Percentiles rank a stretch among this genome's conserved stretches.
phyloP scores from a whole-genome alignment of 306 rosid genomes.

The Vigna radiata region DNA sequence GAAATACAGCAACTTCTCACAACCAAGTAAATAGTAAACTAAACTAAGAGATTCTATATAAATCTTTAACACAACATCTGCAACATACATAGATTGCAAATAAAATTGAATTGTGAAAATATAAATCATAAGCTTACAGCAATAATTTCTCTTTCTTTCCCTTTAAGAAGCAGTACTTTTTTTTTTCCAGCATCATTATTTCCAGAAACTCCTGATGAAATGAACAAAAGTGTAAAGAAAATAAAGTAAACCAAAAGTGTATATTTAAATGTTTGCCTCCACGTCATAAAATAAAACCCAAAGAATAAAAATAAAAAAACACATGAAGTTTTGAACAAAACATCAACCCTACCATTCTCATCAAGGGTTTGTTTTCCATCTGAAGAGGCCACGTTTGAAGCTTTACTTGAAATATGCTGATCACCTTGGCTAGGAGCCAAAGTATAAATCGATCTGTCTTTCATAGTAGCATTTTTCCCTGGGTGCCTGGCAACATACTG shows the following conservation, averaged over 20 bases:
- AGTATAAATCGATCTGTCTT: slow-evolving; percentile 58
- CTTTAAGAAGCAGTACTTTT: slow-evolving; percentile 64
- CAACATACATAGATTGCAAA: slow-evolving; percentile 7
- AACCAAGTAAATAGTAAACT: slow-evolving; percentile 3
- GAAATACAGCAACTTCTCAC: slow-evolving; percentile 20
- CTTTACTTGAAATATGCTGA: slow-evolving; percentile 57
- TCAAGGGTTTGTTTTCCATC: slow-evolving; percentile 55
- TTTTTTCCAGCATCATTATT: slow-evolving; percentile 60
- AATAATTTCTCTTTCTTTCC: slow-evolving; percentile 62
- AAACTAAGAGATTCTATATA: slow-evolving; percentile 22
- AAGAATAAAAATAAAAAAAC: neutral
- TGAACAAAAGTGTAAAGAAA: slow-evolving; percentile 20
- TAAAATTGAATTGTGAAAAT: slow-evolving; percentile 31
- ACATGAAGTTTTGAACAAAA: slow-evolving; percentile 37
- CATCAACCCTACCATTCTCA: slow-evolving; percentile 62
- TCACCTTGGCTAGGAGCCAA: slow-evolving; percentile 58
- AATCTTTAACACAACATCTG: slow-evolving; percentile 32
- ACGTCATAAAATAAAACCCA: slow-evolving; percentile 19
- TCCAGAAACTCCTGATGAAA: slow-evolving; percentile 53
- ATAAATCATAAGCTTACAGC: slow-evolving; percentile 50
- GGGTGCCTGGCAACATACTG: slow-evolving; percentile 77
- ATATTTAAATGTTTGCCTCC: neutral
- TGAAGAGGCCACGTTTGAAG: slow-evolving; percentile 50
- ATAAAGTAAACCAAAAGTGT: slow-evolving; percentile 4
- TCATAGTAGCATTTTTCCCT: slow-evolving; percentile 48